Evolutionary conservation across 345 rosid species (phyloP).

Genomic region (Turnera subulata): DNA sequence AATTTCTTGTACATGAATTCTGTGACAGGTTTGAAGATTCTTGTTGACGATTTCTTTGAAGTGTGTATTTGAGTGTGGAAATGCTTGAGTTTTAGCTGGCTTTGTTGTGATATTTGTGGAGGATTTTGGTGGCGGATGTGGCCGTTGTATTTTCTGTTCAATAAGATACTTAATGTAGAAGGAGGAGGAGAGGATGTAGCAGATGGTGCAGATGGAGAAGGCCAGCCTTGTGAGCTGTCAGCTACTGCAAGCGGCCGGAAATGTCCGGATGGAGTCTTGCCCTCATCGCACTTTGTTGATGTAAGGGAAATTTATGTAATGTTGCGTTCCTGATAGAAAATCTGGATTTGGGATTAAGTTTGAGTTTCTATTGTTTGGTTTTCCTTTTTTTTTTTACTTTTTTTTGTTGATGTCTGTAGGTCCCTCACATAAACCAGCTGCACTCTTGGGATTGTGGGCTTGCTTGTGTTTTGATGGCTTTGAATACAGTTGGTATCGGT

Average conservation of each 20-base stretch:
- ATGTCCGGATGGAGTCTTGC: slow-evolving; percentile 25
- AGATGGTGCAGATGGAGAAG: slow-evolving; percentile 13
- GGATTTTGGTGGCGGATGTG: slow-evolving; percentile 12
- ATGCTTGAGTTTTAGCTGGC: slow-evolving; percentile 2
- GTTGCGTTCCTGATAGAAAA: not conserved
- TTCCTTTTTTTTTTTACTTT: not conserved
- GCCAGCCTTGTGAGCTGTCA: slow-evolving; percentile 8
- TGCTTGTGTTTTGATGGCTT: slow-evolving; percentile 85
- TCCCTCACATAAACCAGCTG: slow-evolving; percentile 75
- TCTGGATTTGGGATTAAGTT: not conserved
- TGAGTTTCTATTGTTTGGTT: not conserved
- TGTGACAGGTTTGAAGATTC: too few relatives aligned
- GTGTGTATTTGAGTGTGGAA: too few relatives aligned
- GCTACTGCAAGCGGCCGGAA: slow-evolving; percentile 7
- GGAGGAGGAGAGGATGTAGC: not conserved
- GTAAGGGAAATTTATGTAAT: slow-evolving; percentile 40
- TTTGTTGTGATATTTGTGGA: not conserved
- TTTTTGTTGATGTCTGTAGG: slow-evolving; percentile 34
- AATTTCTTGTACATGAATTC: too few relatives aligned
- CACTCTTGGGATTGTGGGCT: slow-evolving; percentile 94
- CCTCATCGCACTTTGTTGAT: slow-evolving; percentile 39
- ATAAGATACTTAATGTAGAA: slow-evolving; percentile 23
- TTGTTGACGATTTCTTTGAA: too few relatives aligned
- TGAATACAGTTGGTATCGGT: slow-evolving; percentile 62
- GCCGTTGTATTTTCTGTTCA: slow-evolving; percentile 19